A percentile compares a stretch with the other conserved stretches of the same genome.
phyloP scores from a whole-genome alignment of 2,329 filamentous ascomycete species.

The Arthrobotrys sphaeroides region DNA sequence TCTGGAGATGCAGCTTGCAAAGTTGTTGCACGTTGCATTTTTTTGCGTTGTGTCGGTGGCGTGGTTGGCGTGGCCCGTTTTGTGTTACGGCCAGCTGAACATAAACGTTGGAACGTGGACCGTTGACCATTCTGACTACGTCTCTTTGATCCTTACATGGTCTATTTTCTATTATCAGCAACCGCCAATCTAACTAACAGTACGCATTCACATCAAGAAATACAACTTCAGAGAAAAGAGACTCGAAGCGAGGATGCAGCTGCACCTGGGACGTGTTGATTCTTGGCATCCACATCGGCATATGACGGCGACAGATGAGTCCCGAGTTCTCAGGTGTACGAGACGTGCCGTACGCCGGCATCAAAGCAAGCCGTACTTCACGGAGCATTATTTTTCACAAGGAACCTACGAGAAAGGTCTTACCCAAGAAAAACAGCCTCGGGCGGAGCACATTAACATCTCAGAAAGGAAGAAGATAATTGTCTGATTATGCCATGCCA shows the following conservation, averaged over 20 bases:
- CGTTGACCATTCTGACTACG: too few relatives aligned
- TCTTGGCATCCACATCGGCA: slow-evolving; percentile 3
- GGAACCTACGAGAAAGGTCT: neutral
- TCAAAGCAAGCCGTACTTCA: slow-evolving; percentile 13
- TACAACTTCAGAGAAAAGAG: neutral
- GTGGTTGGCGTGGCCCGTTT: too few relatives aligned
- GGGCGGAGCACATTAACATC: neutral
- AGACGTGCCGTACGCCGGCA: slow-evolving; percentile 1
- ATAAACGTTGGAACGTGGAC: too few relatives aligned
- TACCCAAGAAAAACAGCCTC: neutral
- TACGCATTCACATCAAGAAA: neutral
- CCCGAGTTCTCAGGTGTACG: neutral
- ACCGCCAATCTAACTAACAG: neutral
- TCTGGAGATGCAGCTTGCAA: too few relatives aligned
- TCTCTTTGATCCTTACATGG: neutral
- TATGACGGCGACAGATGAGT: slow-evolving; percentile 20
- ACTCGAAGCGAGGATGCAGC: neutral
- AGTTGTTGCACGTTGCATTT: too few relatives aligned
- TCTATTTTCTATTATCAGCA: neutral
- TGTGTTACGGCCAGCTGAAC: too few relatives aligned
- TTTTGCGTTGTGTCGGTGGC: too few relatives aligned
- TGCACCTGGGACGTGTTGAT: neutral
- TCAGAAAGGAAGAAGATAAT: neutral
- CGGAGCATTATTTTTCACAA: slow-evolving; percentile 1
- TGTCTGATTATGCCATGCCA: neutral